Evolutionary conservation across 164 flowering plant species (phyloP), one percentile per base, ranked within the genome.

Genomic region (Saururus chinensis): DNA sequence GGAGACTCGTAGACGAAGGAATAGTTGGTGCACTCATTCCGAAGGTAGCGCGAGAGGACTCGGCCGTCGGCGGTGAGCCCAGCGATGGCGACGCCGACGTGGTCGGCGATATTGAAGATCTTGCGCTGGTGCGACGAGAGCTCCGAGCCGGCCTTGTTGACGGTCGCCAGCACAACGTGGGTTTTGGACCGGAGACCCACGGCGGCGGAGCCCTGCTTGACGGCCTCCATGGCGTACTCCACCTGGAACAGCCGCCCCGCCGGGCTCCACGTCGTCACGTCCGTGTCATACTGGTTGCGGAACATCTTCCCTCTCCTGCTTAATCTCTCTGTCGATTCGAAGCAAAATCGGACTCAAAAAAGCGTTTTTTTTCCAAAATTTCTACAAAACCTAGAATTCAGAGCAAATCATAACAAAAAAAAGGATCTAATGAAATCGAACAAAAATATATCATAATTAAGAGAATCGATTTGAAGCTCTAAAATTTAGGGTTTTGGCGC

Each of bases 221-320:
- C 97, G 1, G 98, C 98, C 74, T 93, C 98, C 98, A 93, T 93
- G 2, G 98, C 97, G 69, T 93, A 90, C 77, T 93, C 98, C 53
- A 93, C 96, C 70, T 93, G 98, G 73, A 89, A 90, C 9, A 93
- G 79, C 23, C 98, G 75, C 7, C 98, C 98, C 13, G 85, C 82
- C 0, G 96, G 96, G 63, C 86, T 80, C 96, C 96, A 88, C 66
- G 96, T 86, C n/a, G 96, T 88, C 19, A 88, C 96, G 59, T 88
- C 96, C 1, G 92, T 88, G 57, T 86, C 96, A 66, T 88, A 88
- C 83, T 88, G 96, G 70, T 88, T 88, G 42, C 96, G 68, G 64
- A 88, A 84, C 96, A 88, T 82, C 56, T 66, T 78, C 24, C 35
- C 25, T 0, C 41, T 40, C 40, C 14, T 19, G 35, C 51, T 24